A percentile compares a stretch with the other conserved stretches of the same genome.
phyloP scores from a whole-genome alignment of 2,329 filamentous ascomycete genomes.

The Coniochaeta prunicola region DNA sequence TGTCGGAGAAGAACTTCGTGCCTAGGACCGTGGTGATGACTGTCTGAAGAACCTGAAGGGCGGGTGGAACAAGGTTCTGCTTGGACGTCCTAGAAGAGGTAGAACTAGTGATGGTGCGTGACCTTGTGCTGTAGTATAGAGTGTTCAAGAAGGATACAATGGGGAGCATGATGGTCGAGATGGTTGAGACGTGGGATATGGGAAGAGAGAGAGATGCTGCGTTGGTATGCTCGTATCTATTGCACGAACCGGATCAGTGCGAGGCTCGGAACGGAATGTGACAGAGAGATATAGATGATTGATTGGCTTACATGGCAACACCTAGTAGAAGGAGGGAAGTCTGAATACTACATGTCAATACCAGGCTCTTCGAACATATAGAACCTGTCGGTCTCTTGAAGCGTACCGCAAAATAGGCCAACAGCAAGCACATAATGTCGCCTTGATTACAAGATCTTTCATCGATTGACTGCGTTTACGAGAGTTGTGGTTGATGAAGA shows the following conservation, averaged over 20 bases:
- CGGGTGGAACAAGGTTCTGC: conserved; percentile 18
- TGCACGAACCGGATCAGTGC: neutral
- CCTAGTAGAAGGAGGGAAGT: neutral
- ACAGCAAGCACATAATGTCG: neutral
- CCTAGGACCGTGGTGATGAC: conserved; percentile 35
- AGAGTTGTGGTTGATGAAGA: neutral
- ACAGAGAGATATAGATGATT: neutral
- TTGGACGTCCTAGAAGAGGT: conserved; percentile 6
- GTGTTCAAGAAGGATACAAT: conserved; percentile 29
- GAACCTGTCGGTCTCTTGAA: neutral
- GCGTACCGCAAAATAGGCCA: neutral
- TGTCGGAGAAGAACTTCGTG: conserved; percentile 30
- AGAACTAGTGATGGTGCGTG: conserved; percentile 10
- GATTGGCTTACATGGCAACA: neutral
- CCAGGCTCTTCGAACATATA: neutral
- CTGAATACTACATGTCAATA: neutral
- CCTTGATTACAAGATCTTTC: neutral
- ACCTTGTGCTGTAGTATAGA: conserved; percentile 24
- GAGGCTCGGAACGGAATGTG: neutral
- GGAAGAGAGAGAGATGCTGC: conserved; percentile 31
- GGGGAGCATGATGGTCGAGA: conserved; percentile 31
- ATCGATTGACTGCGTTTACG: no score
- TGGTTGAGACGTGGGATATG: conserved; percentile 25
- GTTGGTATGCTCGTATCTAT: conserved; percentile 31
- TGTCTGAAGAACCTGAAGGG: conserved; percentile 34